phyloP scores from a whole-genome alignment of 2,329 filamentous ascomycete genomes.

The Microsporum audouinii region DNA sequence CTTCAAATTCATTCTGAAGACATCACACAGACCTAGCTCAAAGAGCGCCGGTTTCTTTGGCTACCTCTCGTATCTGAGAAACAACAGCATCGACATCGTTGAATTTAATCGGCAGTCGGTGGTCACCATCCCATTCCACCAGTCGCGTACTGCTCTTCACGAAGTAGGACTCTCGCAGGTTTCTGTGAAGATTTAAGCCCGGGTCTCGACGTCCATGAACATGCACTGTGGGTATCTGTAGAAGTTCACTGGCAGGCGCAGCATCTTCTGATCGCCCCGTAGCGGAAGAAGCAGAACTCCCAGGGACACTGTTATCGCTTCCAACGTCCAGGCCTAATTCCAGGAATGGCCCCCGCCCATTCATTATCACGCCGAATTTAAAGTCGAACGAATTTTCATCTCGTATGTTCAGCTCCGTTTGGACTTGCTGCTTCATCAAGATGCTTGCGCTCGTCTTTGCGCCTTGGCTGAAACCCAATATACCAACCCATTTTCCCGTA shows the following conservation, averaged over 20 bases:
- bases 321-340: neutral
- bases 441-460: constrained; percentile 51
- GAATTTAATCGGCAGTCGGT: constrained; percentile 58
- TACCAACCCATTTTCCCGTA: constrained; percentile 47
- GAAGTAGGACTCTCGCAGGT: constrained; percentile 49
- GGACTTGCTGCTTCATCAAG: constrained; percentile 31
- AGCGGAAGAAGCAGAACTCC: neutral
- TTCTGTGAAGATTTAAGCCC: constrained; percentile 48
- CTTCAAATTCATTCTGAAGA: too few species aligned
- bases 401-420: neutral
- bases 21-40: neutral
- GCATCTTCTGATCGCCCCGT: neutral
- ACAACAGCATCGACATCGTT: constrained; percentile 49
- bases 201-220: constrained; percentile 54
- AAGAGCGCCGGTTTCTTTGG: constrained; percentile 5
- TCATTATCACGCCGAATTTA: constrained; percentile 12
- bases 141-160: constrained; percentile 43
- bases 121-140: constrained; percentile 62
- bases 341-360: constrained; percentile 9
- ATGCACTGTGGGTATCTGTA: constrained; percentile 49
- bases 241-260: neutral
- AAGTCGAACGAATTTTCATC: constrained; percentile 4
- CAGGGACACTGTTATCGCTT: neutral
- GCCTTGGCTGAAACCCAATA: constrained; percentile 58
- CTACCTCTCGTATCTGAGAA: constrained; percentile 6